Evolutionary conservation across 2,329 filamentous ascomycete species (phyloP), one percentile per base, ranked within the genome.

Genomic region (Sphaerulina musiva): DNA sequence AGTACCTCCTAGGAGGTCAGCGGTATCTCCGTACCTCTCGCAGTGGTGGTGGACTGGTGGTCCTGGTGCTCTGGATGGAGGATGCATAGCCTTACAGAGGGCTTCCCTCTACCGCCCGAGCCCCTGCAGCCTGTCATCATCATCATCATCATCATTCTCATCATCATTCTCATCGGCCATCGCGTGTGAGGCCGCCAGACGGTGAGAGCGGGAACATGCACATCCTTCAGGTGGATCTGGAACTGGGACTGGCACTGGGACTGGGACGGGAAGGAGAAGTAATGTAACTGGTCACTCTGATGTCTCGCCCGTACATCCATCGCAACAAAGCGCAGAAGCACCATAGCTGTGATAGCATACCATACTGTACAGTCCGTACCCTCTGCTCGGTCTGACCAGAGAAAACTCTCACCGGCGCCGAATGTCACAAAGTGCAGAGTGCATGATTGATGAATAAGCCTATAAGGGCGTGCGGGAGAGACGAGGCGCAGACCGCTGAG

Each of bases 71-170:
- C 14, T 17, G 14, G 14, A 17, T 17, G 17, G 26, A 44, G 58
- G 58, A 60, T 58, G 55, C 57, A 53, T 46, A 46, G 50, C 36
- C 53, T 43, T 41, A 36, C 50, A 58, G 57, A 60, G 58, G 58
- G 55, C 55, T 56, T 56, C 36, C 53, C 47, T 48, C 45, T 50
- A 23, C 51, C 46, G 47, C 53, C 56, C 58, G 53, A 46, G 50
- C 50, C 56, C 55, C 58, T 60, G 55, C 49, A 57, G 74, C 89
- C 8, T 92, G 87, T 0, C 41, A 6, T 87, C 88, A 0, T 92
- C 89, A 31, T 49, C 46, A 32, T 46, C 40, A 29, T 17, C 14
- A 17, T 17, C 14, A 17, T 17, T 17, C 14, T 17, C 14, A 17
- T 17, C 14, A 17, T 17, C 14, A 17, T 17, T 17, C 14, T 17